Percentiles rank a stretch among this genome's conserved stretches.
Conservation (phyloP, 768 basidiomycete species). For the Psilocybe subaeruginosa region DNA sequence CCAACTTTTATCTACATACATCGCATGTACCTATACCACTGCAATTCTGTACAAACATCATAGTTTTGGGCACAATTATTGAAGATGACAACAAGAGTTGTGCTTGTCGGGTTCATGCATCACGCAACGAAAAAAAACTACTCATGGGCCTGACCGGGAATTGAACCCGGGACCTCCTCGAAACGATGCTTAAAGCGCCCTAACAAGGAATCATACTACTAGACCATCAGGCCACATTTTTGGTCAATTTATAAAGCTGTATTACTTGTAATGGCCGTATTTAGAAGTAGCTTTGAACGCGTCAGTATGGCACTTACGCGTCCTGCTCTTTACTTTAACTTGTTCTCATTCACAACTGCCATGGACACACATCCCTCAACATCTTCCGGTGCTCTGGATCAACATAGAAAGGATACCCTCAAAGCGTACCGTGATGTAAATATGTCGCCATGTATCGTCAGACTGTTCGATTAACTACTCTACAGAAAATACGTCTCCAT, state of each 20-base stretch:
- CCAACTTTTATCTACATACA: neutral
- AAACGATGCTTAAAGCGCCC: slow-evolving; percentile 36
- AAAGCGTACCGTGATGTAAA: slow-evolving; percentile 76
- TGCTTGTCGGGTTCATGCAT: neutral
- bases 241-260: neutral
- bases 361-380: slow-evolving; percentile 55
- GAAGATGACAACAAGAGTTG: neutral
- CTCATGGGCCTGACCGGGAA: slow-evolving; percentile 73
- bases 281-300: slow-evolving; percentile 29
- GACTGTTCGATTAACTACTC: slow-evolving; percentile 12
- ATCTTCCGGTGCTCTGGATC: slow-evolving; percentile 66
- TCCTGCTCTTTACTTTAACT: slow-evolving; percentile 18
- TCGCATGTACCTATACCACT: neutral
- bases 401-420: slow-evolving; percentile 72
- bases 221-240: slow-evolving; percentile 49
- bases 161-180: slow-evolving; percentile 91
- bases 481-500: slow-evolving; percentile 93
- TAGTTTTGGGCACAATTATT: no score
- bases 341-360: slow-evolving; percentile 21
- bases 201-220: slow-evolving; percentile 69
- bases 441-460: neutral
- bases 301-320: slow-evolving; percentile 40
- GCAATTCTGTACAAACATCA: neutral
- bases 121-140: slow-evolving; percentile 12
- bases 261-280: neutral